Percentiles rank a stretch among this genome's conserved stretches.
These are phyloP conservation scores for Aureobasidium sp. DNA, from an alignment of 2,329 filamentous ascomycete species.

Conservation along the genomic window DNA sequence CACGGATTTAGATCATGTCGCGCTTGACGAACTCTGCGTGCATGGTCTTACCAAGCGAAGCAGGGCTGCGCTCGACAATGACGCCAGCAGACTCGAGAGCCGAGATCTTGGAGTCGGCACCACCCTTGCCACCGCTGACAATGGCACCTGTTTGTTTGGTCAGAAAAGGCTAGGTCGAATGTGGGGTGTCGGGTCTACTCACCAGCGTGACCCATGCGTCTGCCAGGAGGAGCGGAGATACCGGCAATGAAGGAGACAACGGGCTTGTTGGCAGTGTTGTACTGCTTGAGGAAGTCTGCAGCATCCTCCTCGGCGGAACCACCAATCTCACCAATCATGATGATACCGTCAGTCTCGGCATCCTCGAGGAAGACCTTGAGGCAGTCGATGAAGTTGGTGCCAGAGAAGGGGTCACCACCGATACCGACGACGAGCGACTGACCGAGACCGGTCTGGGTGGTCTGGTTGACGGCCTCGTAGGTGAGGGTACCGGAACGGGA, in stretches of 20 bases:
- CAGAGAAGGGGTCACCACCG: conserved; percentile 95
- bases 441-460: conserved; percentile 89
- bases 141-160: conserved; percentile 56
- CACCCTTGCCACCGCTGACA: conserved; percentile 93
- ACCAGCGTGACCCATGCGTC: conserved; percentile 97
- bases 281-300: conserved; percentile 84
- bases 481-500: conserved; percentile 96
- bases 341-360: conserved; percentile 94
- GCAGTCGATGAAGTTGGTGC: conserved; percentile 99
- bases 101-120: conserved; percentile 95
- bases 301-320: conserved; percentile 96
- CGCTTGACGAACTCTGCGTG: conserved; percentile 93
- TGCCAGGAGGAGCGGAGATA: conserved; percentile 91
- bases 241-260: conserved; percentile 97
- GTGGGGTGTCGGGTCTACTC: conserved; percentile 19
- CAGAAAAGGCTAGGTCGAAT: not conserved
- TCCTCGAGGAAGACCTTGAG: conserved; percentile 94
- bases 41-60: conserved; percentile 82
- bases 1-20: conserved; percentile 67
- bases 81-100: conserved; percentile 90
- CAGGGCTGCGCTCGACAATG: conserved; percentile 90
- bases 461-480: conserved; percentile 99
- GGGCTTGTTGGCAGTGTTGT: conserved; percentile 92
- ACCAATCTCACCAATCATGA: conserved; percentile 99
- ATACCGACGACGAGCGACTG: conserved; percentile 98